phyloP scores from a whole-genome alignment of 805 yeast species.

The Groenewaldozyma salmanticensis region DNA sequence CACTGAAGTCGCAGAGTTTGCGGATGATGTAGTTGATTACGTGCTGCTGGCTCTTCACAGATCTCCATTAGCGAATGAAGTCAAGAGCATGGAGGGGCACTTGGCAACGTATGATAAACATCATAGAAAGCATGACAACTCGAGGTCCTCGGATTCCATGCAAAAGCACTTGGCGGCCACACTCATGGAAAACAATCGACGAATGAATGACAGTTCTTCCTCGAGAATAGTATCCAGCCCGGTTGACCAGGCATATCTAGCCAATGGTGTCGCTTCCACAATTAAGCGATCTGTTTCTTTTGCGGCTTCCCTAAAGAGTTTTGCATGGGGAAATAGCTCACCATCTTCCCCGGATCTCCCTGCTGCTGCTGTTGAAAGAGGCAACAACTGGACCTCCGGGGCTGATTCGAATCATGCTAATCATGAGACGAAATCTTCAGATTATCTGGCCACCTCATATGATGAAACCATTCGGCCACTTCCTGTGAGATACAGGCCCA shows the following conservation, averaged over 20 bases:
- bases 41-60: constrained; percentile 55
- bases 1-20: constrained; percentile 61
- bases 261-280: constrained; percentile 3
- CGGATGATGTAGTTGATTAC: constrained; percentile 66
- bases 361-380: too few relatives aligned
- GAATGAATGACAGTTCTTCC: not conserved
- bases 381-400: not conserved
- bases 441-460: constrained; percentile 15
- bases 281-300: constrained; percentile 21
- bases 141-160: not conserved
- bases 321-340: constrained; percentile 10
- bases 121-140: not conserved
- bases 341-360: too few relatives aligned
- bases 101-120: constrained; percentile 1
- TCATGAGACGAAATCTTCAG: too few relatives aligned
- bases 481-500: constrained; percentile 21
- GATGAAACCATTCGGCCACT: constrained; percentile 25
- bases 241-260: not conserved
- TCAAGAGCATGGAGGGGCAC: constrained; percentile 31
- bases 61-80: constrained; percentile 56
- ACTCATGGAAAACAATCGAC: not conserved
- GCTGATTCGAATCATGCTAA: not conserved
- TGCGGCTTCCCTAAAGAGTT: constrained; percentile 14
- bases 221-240: not conserved
- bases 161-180: not conserved